A percentile compares a stretch with the other conserved stretches of the same genome.
phyloP scores from a whole-genome alignment of 2,329 filamentous ascomycete genomes.

The Fusarium sp. region DNA sequence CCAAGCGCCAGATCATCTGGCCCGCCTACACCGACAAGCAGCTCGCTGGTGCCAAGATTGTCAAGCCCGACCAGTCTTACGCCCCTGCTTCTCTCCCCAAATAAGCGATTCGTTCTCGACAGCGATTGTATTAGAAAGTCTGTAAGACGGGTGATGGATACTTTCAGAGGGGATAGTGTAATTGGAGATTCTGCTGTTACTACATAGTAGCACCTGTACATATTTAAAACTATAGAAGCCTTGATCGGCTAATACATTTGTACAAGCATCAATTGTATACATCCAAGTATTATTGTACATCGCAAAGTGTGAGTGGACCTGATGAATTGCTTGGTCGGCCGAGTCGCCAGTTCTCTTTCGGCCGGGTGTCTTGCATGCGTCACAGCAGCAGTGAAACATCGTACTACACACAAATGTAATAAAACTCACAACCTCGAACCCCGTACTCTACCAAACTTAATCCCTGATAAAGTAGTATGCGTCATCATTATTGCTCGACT shows the following conservation, averaged over 20 bases:
- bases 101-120: conserved; percentile 16
- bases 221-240: conserved; percentile 10
- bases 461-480: no score
- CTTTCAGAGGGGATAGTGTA: conserved; percentile 3
- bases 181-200: conserved; percentile 7
- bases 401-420: no score
- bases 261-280: not conserved
- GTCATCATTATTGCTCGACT: no score
- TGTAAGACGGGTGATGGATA: not conserved
- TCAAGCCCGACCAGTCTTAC: conserved; percentile 66
- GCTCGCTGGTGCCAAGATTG: conserved; percentile 60
- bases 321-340: not conserved
- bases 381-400: no score
- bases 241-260: not conserved
- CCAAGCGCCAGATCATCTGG: conserved; percentile 62
- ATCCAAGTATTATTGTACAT: no score
- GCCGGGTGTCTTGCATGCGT: not conserved
- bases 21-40: conserved; percentile 69
- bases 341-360: not conserved
- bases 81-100: conserved; percentile 51
- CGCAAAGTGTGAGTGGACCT: not conserved
- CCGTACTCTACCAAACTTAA: no score
- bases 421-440: no score
- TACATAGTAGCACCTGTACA: conserved; percentile 18
- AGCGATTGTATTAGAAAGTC: not conserved